A percentile compares a stretch with the other conserved stretches of the same genome.
Evolutionary conservation across 2,329 filamentous ascomycete species (phyloP).

Genomic region (Microsporum canis): DNA sequence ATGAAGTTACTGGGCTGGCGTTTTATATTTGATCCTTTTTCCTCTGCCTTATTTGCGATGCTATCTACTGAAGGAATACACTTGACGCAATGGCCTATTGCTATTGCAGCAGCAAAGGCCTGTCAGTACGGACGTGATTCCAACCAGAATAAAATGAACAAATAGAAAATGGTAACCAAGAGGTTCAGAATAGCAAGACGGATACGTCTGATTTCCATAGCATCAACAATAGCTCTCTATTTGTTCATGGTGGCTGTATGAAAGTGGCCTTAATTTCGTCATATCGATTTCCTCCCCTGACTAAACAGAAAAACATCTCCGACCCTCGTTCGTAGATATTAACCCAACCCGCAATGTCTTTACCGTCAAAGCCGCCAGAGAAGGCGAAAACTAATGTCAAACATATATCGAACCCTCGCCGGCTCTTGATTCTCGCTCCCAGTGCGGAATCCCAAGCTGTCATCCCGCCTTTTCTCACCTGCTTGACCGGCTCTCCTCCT

Average conservation of each 20-base stretch:
- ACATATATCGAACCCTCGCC: conserved; percentile 29
- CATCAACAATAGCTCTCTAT: not conserved
- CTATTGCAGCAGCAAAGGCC: not conserved
- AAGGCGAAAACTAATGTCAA: not conserved
- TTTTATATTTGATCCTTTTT: not conserved
- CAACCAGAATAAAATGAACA: not conserved
- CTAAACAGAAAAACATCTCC: not conserved
- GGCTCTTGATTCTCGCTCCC: conserved; percentile 33
- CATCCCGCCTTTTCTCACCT: conserved; percentile 29
- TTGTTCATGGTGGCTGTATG: not conserved
- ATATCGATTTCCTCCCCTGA: not conserved
- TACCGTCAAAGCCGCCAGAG: not conserved
- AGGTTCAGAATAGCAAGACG: not conserved
- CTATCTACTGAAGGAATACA: not conserved
- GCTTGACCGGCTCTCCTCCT: conserved; percentile 26
- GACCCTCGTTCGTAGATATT: not conserved
- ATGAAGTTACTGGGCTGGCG: conserved; percentile 3
- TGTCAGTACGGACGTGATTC: not conserved
- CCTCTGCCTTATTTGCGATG: not conserved
- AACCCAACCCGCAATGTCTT: not conserved
- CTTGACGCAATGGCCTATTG: not conserved
- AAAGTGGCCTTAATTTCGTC: not conserved
- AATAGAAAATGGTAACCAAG: not conserved
- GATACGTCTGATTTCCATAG: not conserved
- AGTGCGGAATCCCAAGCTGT: conserved; percentile 25